Conservation (phyloP, 2,329 filamentous ascomycete species). For the Macroventuria anomochaeta region DNA sequence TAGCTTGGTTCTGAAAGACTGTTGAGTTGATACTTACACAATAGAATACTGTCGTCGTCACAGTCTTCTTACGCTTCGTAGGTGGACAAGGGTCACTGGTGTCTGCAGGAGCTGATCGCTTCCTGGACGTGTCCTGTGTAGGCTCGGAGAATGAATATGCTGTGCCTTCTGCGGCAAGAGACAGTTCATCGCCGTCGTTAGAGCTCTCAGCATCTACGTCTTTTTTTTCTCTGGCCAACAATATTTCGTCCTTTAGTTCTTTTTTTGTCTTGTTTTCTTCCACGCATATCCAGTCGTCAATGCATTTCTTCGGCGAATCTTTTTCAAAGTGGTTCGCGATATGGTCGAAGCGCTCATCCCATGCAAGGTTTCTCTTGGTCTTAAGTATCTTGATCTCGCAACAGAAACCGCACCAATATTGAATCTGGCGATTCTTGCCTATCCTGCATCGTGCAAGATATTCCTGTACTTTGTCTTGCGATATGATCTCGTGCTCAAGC, state of each 20-base stretch:
- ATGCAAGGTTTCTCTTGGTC: constrained; percentile 60
- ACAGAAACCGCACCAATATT: constrained; percentile 93
- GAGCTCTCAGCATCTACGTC: not conserved
- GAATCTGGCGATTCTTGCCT: constrained; percentile 67
- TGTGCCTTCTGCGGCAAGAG: no score
- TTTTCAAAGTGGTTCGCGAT: constrained; percentile 76
- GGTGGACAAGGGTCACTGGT: no score
- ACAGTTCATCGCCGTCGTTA: not conserved
- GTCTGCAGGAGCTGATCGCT: no score
- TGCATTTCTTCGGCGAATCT: constrained; percentile 53
- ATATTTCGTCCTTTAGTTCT: constrained; percentile 28
- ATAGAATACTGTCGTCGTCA: no score
- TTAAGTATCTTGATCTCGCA: constrained; percentile 59
- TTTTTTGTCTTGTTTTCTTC: constrained; percentile 48
- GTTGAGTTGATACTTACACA: no score
- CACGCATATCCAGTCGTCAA: constrained; percentile 63
- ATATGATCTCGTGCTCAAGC: constrained; percentile 54
- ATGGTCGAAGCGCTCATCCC: constrained; percentile 71
- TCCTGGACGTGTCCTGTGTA: no score
- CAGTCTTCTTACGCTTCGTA: no score
- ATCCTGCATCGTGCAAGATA: constrained; percentile 64
- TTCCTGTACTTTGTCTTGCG: constrained; percentile 35
- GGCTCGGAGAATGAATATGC: no score
- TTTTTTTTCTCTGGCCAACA: constrained; percentile 26
- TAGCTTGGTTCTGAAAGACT: no score